Evolutionary conservation across 768 basidiomycete species (phyloP), one percentile per base, ranked within the genome.

Genomic region (Leccinum subtestaceum): DNA sequence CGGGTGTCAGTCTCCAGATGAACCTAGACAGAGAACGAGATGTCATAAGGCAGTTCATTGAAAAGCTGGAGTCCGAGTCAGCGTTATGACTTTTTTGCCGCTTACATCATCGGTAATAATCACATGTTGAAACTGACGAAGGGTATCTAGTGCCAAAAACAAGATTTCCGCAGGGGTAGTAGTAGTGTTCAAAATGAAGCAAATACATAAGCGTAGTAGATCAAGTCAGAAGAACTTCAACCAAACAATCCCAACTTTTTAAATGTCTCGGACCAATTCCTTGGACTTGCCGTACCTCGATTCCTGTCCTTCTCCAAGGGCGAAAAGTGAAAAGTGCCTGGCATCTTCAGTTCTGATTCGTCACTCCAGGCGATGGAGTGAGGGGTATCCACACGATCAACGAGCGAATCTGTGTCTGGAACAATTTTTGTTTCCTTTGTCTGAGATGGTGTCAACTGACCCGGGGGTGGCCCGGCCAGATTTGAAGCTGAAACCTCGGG

Each of bases 301-400:
- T 2, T 19, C 19, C 29, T 27, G 25, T 58, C 58, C 56, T 45
- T 49, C 43, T 64, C 63, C 15, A 7, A 47, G 36, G 50, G 48
- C 27, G 68, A 58, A 7, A 70, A 43, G 58, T 78, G 74, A 60
- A 84, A 84, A 31, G 81, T 80, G 10, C 85, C 84, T 2, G 84
- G 85, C 71, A 86, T 84, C 55, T 53, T 65, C 56, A 75, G 61
- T 36, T 76, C 74, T 21, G 69, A 57, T 27, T 76, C 74, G 27
- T 72, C 67, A 40, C 74, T 69, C 36, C 29, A 31, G 21, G 52
- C 59, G 2, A 46, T 48, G 25, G 57, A 57, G 10, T 32, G 60
- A 45, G 56, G 19, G 2, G 57, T 51, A n/a, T 51, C 64, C 46
- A 36, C 55, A n/a, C 15, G 56, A 21, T 47, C 53, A n/a, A 32